These are phyloP conservation scores for Babesia bovis DNA, from an alignment of 169 alveolate genomes.

Conservation along the genomic window DNA sequence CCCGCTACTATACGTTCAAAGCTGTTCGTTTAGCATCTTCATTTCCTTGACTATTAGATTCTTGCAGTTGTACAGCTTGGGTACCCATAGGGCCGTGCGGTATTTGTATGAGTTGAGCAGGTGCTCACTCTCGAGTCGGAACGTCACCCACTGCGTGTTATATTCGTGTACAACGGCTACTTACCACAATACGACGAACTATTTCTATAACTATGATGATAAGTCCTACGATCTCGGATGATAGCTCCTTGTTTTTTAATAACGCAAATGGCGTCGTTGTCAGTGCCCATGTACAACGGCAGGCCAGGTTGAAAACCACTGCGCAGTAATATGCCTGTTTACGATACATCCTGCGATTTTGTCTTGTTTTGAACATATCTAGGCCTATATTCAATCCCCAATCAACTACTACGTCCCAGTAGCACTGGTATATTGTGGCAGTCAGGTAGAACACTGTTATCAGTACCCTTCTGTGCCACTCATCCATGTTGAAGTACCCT, in stretches of 20 bases:
- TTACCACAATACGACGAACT: constrained; percentile 62
- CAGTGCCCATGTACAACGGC: constrained; percentile 68
- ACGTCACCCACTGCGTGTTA: constrained; percentile 76
- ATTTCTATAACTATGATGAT: constrained; percentile 41
- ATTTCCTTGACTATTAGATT: constrained; percentile 60
- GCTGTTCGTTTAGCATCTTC: constrained; percentile 55
- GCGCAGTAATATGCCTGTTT: constrained; percentile 61
- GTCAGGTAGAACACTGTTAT: constrained; percentile 76
- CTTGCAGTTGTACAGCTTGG: constrained; percentile 60
- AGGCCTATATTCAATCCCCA: constrained; percentile 81
- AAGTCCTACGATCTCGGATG: constrained; percentile 27
- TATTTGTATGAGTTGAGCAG: constrained; percentile 81
- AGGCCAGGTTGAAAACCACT: constrained; percentile 52
- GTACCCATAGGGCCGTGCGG: constrained; percentile 84
- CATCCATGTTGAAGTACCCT: constrained; percentile 28
- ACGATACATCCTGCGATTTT: constrained; percentile 60
- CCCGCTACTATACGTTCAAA: background rate
- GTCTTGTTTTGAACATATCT: constrained; percentile 61
- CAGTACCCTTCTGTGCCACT: constrained; percentile 61
- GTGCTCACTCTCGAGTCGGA: constrained; percentile 84
- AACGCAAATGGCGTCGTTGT: constrained; percentile 43
- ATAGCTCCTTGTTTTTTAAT: constrained; percentile 29
- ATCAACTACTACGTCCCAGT: constrained; percentile 85
- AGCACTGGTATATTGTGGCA: constrained; percentile 81
- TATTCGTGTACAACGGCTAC: constrained; percentile 5